Evolutionary conservation across 306 rosid genomes (phyloP), one percentile per base, ranked within the genome.

Genomic region (Vicia sativa): DNA sequence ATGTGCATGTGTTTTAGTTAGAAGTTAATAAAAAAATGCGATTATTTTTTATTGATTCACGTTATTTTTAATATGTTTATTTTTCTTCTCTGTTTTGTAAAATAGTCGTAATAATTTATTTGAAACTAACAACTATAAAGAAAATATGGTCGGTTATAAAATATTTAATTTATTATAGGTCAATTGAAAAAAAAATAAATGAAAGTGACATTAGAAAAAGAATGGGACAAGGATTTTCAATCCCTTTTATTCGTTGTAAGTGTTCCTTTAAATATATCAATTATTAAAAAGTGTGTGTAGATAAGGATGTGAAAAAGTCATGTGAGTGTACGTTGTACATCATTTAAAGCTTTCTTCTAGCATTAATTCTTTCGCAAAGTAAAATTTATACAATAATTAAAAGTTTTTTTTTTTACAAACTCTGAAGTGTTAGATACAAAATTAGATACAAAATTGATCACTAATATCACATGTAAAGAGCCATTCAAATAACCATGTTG

Each of bases 201-300:
- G 76, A 61, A 72, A 60, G 35, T n/a, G 42, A 60, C 62, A 35
- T 9, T 61, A 38, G 16, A 38, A 61, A 61, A 53, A 44, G 18
- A 28, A 58, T 18, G n/a, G 12, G 18, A 61, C 53, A 37, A 21
- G 41, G 29, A 12, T n/a, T 16, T 48, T 48, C 28, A 18, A 13
- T 60, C 41, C 52, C 13, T 71, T 71, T 71, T 35, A 16, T 70
- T 15, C 7, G 31, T 10, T 54, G 37, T 26, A 41, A 25, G 42
- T 42, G 57, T 18, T 25, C 4, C 13, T 31, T 70, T 31, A 54
- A 54, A 54, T 54, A 54, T 11, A 11, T 15, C 61, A 54, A 54
- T 54, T 25, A 54, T 54, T 25, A 54, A 54, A 54, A 54, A 25
- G 61, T 26, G 61, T 25, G 15, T 25, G 6, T 54, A 12, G 60